Percentiles rank a stretch among this genome's conserved stretches.
These are phyloP conservation scores for Sorghum bicolor DNA, from an alignment of 176 grass and related monocot species.

Conservation along the genomic window Sorghum_bicolor_NCBIv3 NC_012878.2:53398501-53399000, in stretches of 20 bases:
- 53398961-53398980: background rate
- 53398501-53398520: no score
- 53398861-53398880: background rate
- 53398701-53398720: background rate
- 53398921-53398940: background rate
- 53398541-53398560: no score
- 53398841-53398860: background rate
- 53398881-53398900: background rate
- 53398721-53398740: background rate
- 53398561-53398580: no score
- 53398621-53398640: no score
- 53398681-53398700: no score
- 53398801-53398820: background rate
- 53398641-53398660: no score
- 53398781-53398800: background rate
- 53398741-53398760: background rate
- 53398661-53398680: no score
- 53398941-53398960: background rate
- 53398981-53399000: no score
- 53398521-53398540: no score
- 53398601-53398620: no score
- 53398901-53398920: background rate
- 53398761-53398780: background rate
- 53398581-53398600: no score
- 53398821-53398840: background rate